Base-by-base conservation (phyloP, 192 early-diverging fungal genomes). In the Umbelopsis isabellina region DNA sequence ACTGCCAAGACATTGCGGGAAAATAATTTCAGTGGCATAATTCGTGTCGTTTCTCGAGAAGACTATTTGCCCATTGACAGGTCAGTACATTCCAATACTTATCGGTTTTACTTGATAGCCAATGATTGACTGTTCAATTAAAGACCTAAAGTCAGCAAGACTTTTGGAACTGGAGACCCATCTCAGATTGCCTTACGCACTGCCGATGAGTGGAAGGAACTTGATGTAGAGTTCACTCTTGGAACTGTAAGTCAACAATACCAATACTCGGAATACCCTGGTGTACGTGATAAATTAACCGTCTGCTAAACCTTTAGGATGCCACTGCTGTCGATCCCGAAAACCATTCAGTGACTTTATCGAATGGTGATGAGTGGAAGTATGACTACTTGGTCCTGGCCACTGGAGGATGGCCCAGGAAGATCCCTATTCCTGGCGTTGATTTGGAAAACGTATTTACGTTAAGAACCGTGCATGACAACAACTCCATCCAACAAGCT, bases 71-170 rank as follows among this genome's bases (percentile, higher is more conserved):
- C 88, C 45, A 79, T 89, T 66, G 85, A 87, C 69, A 72, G 86
- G 65, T 82, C 58, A 48, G 51, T 50, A 6, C 20, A 27, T 8
- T 21, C 25, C 46, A 35, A 58, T 53, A 15, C 0, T 8, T 33
- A 67, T 45, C 9, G 21, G n/a, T 5, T 67, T 44, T 21, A 46
- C 8, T 10, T 30, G 11, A 18, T 16, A 23, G 25, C 13, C 11
- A 13, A 3, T 49, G 10, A 30, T 27, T 15, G 12, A 69, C 4
- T 44, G 12, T 35, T 22, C 53, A n/a, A 45, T 65, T 11, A 46
- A 21, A 76, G 82, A 44, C 80, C 85, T n/a, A 86, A 89, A 74
- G 69, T 89, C 25, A 80, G 73, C 80, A 89, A 89, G 67, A 46
- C 69, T 0, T 58, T 85, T 65, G 79, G 83, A 30, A 71, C 77